Evolutionary conservation across 208 protist species (phyloP).

Genomic region (Strigomonas culicis): DNA sequence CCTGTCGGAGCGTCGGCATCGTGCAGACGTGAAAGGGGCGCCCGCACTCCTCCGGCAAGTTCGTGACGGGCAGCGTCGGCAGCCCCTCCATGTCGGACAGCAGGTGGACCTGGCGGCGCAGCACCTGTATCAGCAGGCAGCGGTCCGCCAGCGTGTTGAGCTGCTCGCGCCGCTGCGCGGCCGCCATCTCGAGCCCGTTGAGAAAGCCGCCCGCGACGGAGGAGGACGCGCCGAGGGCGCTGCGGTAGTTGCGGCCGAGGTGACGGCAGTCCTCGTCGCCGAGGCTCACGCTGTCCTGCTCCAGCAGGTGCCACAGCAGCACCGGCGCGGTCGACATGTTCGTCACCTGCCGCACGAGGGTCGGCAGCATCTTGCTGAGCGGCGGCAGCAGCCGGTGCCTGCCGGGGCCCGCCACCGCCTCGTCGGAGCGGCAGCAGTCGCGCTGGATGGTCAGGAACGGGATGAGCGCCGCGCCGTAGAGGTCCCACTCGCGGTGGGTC

Average conservation of each 20-base stretch:
- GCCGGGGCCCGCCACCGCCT: not conserved
- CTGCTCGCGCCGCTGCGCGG: not conserved
- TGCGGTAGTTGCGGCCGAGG: conserved; percentile 3
- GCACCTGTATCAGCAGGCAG: conserved; percentile 13
- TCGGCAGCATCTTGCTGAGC: conserved; percentile 1
- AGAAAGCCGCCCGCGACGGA: not conserved
- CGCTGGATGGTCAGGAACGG: conserved; percentile 22
- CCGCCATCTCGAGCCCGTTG: conserved; percentile 9
- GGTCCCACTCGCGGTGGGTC: conserved; percentile 22
- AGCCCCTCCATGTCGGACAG: not conserved
- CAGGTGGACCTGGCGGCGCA: conserved; percentile 10
- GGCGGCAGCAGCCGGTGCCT: conserved; percentile 8
- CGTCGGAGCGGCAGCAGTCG: conserved; percentile 1
- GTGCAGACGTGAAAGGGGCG: conserved; percentile 2
- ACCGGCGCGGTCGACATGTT: conserved; percentile 17
- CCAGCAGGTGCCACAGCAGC: conserved; percentile 19
- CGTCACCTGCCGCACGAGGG: conserved; percentile 13
- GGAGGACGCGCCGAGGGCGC: conserved; percentile 1
- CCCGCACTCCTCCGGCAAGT: conserved; percentile 1
- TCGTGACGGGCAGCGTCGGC: not conserved
- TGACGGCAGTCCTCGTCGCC: not conserved
- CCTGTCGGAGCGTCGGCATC: not conserved
- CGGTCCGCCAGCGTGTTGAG: conserved; percentile 14
- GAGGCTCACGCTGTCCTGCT: conserved; percentile 13
- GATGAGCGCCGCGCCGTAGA: conserved; percentile 18